These are phyloP conservation scores for Endogone sp. DNA, from an alignment of 192 early-diverging fungal species.

Conservation along the genomic window DNA sequence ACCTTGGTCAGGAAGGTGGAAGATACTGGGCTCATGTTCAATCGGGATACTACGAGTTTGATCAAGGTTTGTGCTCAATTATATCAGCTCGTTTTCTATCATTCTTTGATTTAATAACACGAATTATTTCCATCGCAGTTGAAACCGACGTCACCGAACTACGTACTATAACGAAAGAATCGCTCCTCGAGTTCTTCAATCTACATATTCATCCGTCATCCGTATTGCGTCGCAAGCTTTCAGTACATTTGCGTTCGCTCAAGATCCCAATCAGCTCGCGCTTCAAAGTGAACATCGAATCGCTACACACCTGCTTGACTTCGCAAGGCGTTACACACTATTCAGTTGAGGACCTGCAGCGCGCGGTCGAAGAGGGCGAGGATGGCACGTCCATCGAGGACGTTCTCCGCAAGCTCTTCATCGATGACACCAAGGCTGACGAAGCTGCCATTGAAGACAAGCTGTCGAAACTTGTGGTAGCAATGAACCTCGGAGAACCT, in stretches of 20 bases:
- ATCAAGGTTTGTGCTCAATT: conserved; percentile 37
- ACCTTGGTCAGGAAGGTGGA: conserved; percentile 70
- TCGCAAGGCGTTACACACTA: conserved; percentile 19
- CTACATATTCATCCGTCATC: conserved; percentile 52
- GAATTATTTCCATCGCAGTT: conserved; percentile 17
- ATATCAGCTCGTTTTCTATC: no score
- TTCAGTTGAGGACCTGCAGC: conserved; percentile 21
- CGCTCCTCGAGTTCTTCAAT: conserved; percentile 58
- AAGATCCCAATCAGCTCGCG: conserved; percentile 13
- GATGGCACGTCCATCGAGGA: conserved; percentile 16
- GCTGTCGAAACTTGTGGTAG: conserved; percentile 21
- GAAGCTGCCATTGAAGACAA: conserved; percentile 21
- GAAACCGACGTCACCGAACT: conserved; percentile 60
- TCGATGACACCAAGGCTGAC: conserved; percentile 26
- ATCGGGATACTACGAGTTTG: conserved; percentile 84
- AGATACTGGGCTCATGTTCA: conserved; percentile 74
- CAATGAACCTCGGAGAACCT: conserved; percentile 17
- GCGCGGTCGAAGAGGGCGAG: conserved; percentile 23
- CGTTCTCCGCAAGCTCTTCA: conserved; percentile 21
- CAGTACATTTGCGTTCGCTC: conserved; percentile 63
- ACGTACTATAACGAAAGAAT: conserved; percentile 33
- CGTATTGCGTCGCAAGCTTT: conserved; percentile 51
- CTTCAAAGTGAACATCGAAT: conserved; percentile 33
- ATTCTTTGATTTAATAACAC: no score
- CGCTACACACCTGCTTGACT: conserved; percentile 29